A percentile compares a stretch with the other conserved stretches of the same genome.
These are phyloP conservation scores for Raffaelea arxii DNA, from an alignment of 2,329 filamentous ascomycete genomes.

Conservation along the genomic window DNA sequence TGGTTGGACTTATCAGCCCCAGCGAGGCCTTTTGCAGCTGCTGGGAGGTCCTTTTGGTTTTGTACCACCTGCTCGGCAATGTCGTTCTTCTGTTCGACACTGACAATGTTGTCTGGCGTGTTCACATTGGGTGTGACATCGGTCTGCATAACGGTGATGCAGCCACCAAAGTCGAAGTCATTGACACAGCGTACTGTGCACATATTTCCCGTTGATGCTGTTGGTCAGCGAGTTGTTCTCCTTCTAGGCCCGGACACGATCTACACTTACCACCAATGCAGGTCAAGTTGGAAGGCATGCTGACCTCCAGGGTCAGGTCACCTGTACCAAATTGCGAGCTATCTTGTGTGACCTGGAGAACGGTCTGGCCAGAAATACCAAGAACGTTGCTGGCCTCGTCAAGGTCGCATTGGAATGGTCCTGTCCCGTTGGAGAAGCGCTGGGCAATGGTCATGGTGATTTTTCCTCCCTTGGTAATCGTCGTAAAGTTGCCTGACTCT, in stretches of 20 bases:
- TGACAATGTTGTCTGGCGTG: neutral
- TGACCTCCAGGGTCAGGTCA: slow-evolving; percentile 1
- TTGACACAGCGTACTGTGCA: slow-evolving; percentile 6
- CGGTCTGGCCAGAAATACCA: slow-evolving; percentile 2
- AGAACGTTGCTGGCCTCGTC: slow-evolving; percentile 5
- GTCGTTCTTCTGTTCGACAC: neutral
- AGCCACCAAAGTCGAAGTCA: slow-evolving; percentile 2
- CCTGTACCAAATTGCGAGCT: slow-evolving; percentile 2
- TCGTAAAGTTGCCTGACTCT: slow-evolving; percentile 1
- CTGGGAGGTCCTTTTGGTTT: slow-evolving; percentile 2
- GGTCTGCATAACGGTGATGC: slow-evolving; percentile 2
- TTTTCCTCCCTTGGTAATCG: neutral
- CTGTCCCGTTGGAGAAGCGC: slow-evolving; percentile 1
- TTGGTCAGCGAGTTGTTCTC: neutral
- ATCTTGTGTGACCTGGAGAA: slow-evolving; percentile 2
- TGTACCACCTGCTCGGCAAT: slow-evolving; percentile 1
- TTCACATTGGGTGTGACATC: slow-evolving; percentile 1
- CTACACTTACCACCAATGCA: slow-evolving; percentile 3
- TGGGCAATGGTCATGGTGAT: slow-evolving; percentile 3
- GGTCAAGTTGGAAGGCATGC: neutral
- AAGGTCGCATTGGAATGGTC: slow-evolving; percentile 1
- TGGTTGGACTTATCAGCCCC: neutral
- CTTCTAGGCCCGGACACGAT: too few relatives aligned
- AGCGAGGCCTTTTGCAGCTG: neutral
- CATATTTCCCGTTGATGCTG: slow-evolving; percentile 2